Evolutionary conservation across 169 alveolate species (phyloP).

Genomic region (Cystoisospora suis): DNA sequence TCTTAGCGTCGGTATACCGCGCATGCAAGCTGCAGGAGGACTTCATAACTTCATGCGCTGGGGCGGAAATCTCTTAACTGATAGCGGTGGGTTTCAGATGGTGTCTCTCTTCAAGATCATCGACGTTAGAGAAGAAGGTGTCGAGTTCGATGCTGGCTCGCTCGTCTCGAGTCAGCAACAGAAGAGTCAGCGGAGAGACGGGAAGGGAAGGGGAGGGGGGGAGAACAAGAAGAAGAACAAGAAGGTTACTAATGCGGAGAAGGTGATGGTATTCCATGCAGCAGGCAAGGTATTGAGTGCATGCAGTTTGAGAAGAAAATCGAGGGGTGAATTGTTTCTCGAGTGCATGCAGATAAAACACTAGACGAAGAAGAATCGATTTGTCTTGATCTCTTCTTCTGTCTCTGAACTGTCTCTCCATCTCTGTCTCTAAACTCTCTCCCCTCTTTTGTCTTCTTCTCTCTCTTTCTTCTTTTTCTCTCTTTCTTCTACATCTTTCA

Average conservation of each 20-base stretch:
- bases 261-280: neutral
- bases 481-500: too few relatives aligned
- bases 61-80: slow-evolving; percentile 94
- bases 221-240: neutral
- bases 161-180: slow-evolving; percentile 53
- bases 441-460: too few relatives aligned
- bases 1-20: slow-evolving; percentile 93
- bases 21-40: slow-evolving; percentile 90
- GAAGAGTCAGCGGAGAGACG: neutral
- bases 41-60: slow-evolving; percentile 93
- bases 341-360: too few relatives aligned
- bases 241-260: neutral
- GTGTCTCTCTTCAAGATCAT: slow-evolving; percentile 91
- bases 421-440: too few relatives aligned
- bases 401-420: too few relatives aligned
- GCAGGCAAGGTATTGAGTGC: too few relatives aligned
- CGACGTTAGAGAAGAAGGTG: slow-evolving; percentile 94
- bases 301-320: too few relatives aligned
- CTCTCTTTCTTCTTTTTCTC: too few relatives aligned
- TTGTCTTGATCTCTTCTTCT: too few relatives aligned
- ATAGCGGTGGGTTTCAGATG: slow-evolving; percentile 96
- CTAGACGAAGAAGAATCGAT: too few relatives aligned
- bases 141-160: slow-evolving; percentile 83
- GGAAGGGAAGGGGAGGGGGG: neutral
- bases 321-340: too few relatives aligned